Evolutionary conservation across 306 rosid species (phyloP).

Genomic region (Calophaca sinica): DNA sequence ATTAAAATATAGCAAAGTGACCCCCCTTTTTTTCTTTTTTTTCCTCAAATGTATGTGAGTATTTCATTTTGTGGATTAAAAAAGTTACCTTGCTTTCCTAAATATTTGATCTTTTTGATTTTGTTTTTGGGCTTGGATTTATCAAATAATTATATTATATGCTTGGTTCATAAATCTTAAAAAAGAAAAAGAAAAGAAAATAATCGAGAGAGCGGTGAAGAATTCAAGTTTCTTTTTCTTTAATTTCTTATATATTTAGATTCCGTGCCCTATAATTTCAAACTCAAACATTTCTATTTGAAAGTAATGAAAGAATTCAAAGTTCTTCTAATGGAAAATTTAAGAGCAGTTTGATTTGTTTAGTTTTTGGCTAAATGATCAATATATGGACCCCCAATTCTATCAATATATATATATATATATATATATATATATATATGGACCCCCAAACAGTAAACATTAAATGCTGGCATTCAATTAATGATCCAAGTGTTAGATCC

Average conservation of each 20-base stretch:
- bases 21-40: neutral
- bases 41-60: slow-evolving; percentile 42
- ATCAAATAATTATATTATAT: slow-evolving; percentile 22
- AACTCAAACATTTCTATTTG: no score
- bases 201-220: neutral
- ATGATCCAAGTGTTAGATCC: slow-evolving; percentile 44
- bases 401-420: neutral
- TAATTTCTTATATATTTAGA: no score
- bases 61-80: slow-evolving; percentile 65
- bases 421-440: neutral
- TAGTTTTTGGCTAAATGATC: slow-evolving; percentile 14
- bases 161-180: slow-evolving; percentile 26
- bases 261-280: no score
- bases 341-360: neutral
- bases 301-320: neutral
- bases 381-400: neutral
- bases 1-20: slow-evolving; percentile 40
- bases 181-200: neutral
- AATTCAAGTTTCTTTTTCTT: neutral
- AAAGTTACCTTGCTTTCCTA: slow-evolving; percentile 14
- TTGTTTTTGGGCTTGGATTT: slow-evolving; percentile 16
- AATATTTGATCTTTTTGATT: neutral
- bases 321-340: neutral
- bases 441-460: slow-evolving; percentile 37
- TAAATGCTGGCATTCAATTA: slow-evolving; percentile 35